phyloP scores from a whole-genome alignment of 2,329 filamentous ascomycete species.

The Nemania abortiva region DNA sequence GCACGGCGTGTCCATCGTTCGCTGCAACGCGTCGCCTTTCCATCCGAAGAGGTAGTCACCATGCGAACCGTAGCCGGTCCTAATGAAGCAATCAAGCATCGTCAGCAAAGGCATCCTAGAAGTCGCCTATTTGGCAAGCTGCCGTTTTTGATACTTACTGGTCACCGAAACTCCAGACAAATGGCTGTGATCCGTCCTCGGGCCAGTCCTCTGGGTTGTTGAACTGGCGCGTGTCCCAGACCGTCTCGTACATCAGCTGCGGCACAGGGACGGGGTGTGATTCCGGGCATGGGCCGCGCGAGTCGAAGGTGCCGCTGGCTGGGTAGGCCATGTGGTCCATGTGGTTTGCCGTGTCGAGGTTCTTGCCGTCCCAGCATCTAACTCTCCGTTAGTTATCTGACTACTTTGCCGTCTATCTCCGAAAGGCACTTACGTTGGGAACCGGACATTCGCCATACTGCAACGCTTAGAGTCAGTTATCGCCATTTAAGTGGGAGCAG shows the following conservation, averaged over 20 bases:
- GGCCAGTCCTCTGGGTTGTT: slow-evolving; percentile 55
- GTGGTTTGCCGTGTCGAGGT: slow-evolving; percentile 58
- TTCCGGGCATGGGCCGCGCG: slow-evolving; percentile 54
- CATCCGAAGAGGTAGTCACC: slow-evolving; percentile 58
- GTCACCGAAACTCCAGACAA: slow-evolving; percentile 51
- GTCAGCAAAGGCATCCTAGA: no score
- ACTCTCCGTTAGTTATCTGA: neutral
- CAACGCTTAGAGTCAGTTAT: slow-evolving; percentile 3
- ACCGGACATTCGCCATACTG: slow-evolving; percentile 57
- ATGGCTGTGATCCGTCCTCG: slow-evolving; percentile 54
- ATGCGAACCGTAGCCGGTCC: slow-evolving; percentile 51
- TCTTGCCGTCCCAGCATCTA: slow-evolving; percentile 61
- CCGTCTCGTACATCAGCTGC: slow-evolving; percentile 55
- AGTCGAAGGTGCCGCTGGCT: slow-evolving; percentile 52
- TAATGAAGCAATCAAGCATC: neutral
- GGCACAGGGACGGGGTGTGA: slow-evolving; percentile 56
- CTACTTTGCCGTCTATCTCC: slow-evolving; percentile 17
- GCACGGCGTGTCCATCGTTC: slow-evolving; percentile 51
- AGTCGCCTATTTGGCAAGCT: neutral
- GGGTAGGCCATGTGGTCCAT: slow-evolving; percentile 59
- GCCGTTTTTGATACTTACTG: slow-evolving; percentile 33
- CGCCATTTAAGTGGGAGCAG: neutral
- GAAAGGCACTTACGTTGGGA: slow-evolving; percentile 62
- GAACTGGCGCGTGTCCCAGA: slow-evolving; percentile 56
- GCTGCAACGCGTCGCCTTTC: slow-evolving; percentile 54